Base-by-base conservation (phyloP, 202 grass and related monocot genomes). In the Dendrocalamus latiflorus region DNA sequence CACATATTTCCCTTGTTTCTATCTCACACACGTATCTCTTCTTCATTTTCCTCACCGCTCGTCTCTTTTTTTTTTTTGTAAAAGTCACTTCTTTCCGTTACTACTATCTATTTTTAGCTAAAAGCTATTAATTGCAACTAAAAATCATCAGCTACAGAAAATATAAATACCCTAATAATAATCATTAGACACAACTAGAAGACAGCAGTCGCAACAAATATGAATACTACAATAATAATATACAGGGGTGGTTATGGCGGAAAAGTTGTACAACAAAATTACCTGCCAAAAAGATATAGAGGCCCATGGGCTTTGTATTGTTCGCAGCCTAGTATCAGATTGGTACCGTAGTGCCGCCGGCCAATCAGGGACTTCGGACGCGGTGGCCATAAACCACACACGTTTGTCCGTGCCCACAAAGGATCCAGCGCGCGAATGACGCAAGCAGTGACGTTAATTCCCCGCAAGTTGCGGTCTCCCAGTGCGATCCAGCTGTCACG, bases 361-460 rank as follows among this genome's bases (percentile, higher is more conserved):
- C 64, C 70, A 70, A 84, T 75, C 13, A 68, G 22, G 1, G 13
- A 10, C 26, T 5, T 28, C 58, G 6, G 8, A 1, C 4, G 17
- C 3, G 6, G 24, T 14, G 7, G 37, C 62, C 84, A 84, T 30
- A 74, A 11, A 0, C 0, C 0, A 0, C 2, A 0, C 1, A 1
- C 6, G 3, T 0, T 3, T 13, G 6, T 6, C 24, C 0, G 5
- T 1, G 0, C 0, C 47, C 81, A 6, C 80, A 91, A 33, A 20
- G 8, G 76, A 91, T 91, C 89, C 89, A 5, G 6, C 0, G 3
- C 0, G 5, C 16, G 2, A 4, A 54, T 89, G 86, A 89, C 83
- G 90, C 75, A 84, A 0, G 86, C 90, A 89, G 9, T 92, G 90
- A 92, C 80, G 90, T 48, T 49, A 81, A 84, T 72, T 18, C 37